Conservation (phyloP, 495 filamentous ascomycete species). For the Daldinia loculata region DNA sequence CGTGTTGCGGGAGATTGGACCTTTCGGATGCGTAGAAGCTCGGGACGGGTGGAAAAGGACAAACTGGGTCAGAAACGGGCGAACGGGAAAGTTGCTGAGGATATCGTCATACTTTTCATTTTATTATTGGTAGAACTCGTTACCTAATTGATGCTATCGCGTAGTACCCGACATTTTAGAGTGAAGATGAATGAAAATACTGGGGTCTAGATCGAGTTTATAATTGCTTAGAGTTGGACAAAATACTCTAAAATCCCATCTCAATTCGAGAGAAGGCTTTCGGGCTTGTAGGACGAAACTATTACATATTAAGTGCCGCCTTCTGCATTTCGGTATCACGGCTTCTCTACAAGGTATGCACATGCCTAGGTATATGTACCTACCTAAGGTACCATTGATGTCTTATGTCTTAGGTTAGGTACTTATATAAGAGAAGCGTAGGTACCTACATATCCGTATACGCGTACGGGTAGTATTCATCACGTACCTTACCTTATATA, state of each 20-base stretch:
- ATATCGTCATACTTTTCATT: slow-evolving; percentile 27
- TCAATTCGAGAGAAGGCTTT: slow-evolving; percentile 1
- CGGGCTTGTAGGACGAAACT: slow-evolving; percentile 9
- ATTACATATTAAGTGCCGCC: slow-evolving; percentile 3
- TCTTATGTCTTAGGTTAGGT: background rate
- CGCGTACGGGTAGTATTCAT: background rate
- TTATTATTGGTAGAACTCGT: slow-evolving; percentile 21
- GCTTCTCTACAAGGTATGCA: slow-evolving; percentile 3
- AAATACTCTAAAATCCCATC: background rate
- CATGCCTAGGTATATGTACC: background rate
- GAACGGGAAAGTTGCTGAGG: slow-evolving; percentile 16
- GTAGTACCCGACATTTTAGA: slow-evolving; percentile 23
- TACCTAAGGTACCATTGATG: slow-evolving; percentile 22
- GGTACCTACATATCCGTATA: background rate
- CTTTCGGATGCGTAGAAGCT: slow-evolving; percentile 11
- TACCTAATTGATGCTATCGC: slow-evolving; percentile 21
- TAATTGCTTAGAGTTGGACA: slow-evolving; percentile 9
- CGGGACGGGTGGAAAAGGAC: background rate
- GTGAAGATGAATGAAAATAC: background rate
- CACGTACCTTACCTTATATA: background rate
- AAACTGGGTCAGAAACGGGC: slow-evolving; percentile 19
- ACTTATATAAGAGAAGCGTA: slow-evolving; percentile 1
- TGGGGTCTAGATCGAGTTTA: background rate
- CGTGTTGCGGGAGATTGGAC: slow-evolving; percentile 23
- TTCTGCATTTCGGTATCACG: slow-evolving; percentile 23